Percentiles rank a stretch among this genome's conserved stretches.
Evolutionary conservation across 2,329 filamentous ascomycete species (phyloP).

Genomic region (Dothideomycetes sp.): DNA sequence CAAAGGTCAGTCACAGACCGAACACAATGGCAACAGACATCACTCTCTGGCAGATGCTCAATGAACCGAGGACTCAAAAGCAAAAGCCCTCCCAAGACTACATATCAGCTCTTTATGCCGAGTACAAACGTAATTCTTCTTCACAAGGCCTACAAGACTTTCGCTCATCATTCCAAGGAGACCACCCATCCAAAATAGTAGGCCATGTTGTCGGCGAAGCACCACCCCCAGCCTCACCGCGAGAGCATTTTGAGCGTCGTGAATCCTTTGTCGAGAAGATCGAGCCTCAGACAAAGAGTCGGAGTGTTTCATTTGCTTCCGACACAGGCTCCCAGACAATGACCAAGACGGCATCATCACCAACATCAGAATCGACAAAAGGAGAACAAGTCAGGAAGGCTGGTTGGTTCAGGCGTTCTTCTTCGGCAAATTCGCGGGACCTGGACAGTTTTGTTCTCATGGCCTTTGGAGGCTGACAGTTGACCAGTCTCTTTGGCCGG

Average conservation of each 20-base stretch:
- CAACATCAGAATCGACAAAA: not conserved
- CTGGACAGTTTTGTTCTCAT: conserved; percentile 6
- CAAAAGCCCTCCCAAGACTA: not conserved
- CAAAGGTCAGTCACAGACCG: too few relatives aligned
- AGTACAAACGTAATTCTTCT: conserved; percentile 1
- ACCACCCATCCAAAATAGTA: not conserved
- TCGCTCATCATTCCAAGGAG: not conserved
- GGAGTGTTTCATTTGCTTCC: conserved; percentile 1
- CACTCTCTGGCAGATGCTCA: conserved; percentile 3
- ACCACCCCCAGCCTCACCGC: not conserved
- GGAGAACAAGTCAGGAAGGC: not conserved
- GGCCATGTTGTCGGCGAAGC: not conserved
- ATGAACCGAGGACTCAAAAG: not conserved
- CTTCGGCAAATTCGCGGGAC: not conserved
- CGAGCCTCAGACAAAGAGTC: conserved; percentile 1
- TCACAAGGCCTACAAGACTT: not conserved
- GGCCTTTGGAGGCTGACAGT: too few relatives aligned
- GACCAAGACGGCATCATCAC: not conserved
- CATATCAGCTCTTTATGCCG: conserved; percentile 2
- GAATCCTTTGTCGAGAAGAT: not conserved
- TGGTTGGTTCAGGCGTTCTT: conserved; percentile 3
- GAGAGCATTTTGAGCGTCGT: not conserved
- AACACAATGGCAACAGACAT: conserved; percentile 1
- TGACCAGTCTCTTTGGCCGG: too few relatives aligned
- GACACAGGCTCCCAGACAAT: not conserved